Evolutionary conservation across 2,329 filamentous ascomycete genomes (phyloP).

Genomic region (Aureobasidium melanogenum): DNA sequence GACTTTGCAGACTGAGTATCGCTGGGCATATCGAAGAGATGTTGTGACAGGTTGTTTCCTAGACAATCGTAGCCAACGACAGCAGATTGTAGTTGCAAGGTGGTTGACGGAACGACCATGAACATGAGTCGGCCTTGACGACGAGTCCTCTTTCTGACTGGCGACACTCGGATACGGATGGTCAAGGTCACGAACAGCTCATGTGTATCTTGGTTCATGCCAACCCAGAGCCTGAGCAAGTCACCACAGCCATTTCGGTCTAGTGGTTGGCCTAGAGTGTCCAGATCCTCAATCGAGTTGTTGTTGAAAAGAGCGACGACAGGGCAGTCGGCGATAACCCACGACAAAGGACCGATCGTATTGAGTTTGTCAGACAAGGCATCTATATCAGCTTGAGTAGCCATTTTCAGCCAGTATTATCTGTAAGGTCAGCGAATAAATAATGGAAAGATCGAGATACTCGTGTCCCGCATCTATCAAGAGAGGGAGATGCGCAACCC

Average conservation of each 20-base stretch:
- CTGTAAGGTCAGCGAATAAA: background rate
- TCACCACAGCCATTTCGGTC: background rate
- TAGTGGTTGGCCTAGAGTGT: background rate
- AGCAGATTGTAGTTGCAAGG: background rate
- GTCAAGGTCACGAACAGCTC: background rate
- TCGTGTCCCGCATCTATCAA: background rate
- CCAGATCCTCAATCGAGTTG: background rate
- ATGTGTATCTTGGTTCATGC: background rate
- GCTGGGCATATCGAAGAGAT: background rate
- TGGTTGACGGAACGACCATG: background rate
- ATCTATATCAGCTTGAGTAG: slow-evolving; percentile 1
- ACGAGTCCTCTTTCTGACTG: background rate
- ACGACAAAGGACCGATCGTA: background rate
- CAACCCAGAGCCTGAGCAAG: background rate
- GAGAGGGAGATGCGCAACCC: background rate
- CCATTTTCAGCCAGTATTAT: background rate
- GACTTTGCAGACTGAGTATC: background rate
- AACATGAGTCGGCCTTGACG: slow-evolving; percentile 1
- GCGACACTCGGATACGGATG: background rate
- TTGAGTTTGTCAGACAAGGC: background rate
- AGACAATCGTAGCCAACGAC: background rate
- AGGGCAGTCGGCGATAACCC: background rate
- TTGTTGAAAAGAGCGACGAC: background rate
- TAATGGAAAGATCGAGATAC: background rate
- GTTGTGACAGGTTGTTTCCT: background rate